phyloP scores from a whole-genome alignment of 768 basidiomycete species.

The Paxillus rubicundulus region DNA sequence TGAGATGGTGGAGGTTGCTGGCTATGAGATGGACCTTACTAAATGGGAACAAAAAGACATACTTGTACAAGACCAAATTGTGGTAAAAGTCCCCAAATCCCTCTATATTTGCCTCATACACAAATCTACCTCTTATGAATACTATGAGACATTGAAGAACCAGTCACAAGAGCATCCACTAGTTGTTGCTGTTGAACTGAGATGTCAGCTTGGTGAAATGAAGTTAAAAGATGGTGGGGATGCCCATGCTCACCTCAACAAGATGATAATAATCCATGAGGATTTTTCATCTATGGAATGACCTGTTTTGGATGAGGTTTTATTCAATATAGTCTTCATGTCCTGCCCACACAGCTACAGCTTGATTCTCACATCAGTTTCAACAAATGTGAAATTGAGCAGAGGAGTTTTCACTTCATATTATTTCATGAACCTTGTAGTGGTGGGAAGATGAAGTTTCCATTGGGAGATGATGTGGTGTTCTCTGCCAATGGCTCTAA shows the following conservation, averaged over 20 bases:
- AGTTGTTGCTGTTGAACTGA: neutral
- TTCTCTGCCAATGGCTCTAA: too few relatives aligned
- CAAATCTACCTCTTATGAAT: constrained; percentile 15
- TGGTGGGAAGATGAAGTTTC: too few relatives aligned
- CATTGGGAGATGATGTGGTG: too few relatives aligned
- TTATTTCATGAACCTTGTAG: too few relatives aligned
- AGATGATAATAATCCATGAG: constrained; percentile 28
- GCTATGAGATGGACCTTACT: neutral
- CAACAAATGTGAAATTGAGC: too few relatives aligned
- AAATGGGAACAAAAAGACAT: constrained; percentile 20
- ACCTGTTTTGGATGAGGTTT: constrained; percentile 25
- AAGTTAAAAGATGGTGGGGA: constrained; percentile 29
- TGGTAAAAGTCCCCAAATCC: neutral
- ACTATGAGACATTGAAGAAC: constrained; percentile 10
- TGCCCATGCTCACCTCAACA: constrained; percentile 31
- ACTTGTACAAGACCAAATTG: constrained; percentile 18
- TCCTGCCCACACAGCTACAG: too few relatives aligned
- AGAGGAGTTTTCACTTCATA: too few relatives aligned
- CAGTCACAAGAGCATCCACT: constrained; percentile 1
- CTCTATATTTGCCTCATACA: neutral
- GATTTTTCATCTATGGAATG: constrained; percentile 34
- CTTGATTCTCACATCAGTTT: too few relatives aligned
- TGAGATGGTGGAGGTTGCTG: constrained; percentile 6
- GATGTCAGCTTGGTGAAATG: neutral
- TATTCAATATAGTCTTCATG: too few relatives aligned